Percentiles rank a stretch among this genome's conserved stretches.
Evolutionary conservation across 2,329 filamentous ascomycete genomes (phyloP).

Genomic region (Aspergillus clavatus): DNA sequence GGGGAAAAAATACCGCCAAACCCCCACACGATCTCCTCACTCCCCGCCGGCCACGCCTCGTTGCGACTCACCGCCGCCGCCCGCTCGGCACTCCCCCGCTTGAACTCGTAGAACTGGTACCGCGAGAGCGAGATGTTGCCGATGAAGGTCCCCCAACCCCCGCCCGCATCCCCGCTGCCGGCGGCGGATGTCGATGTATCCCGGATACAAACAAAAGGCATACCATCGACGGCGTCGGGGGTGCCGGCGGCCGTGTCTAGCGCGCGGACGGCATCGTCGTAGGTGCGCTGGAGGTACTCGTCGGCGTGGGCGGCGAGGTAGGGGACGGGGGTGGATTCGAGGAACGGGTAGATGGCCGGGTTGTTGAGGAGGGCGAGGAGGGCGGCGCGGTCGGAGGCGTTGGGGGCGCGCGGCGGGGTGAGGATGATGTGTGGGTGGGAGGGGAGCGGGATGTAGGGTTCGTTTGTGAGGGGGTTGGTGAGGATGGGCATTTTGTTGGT

Average conservation of each 20-base stretch:
- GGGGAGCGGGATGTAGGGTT: constrained; percentile 24
- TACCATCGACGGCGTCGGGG: constrained; percentile 11
- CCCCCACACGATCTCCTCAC: constrained; percentile 22
- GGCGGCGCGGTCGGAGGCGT: constrained; percentile 11
- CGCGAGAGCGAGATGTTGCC: constrained; percentile 21
- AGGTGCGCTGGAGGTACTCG: constrained; percentile 9
- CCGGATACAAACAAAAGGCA: constrained; percentile 22
- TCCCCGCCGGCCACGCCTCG: constrained; percentile 15
- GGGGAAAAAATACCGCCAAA: constrained; percentile 17
- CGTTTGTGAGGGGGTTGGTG: constrained; percentile 13
- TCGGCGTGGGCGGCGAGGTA: constrained; percentile 19
- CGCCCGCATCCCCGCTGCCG: too few species aligned
- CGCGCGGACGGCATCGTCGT: neutral
- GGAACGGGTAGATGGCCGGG: constrained; percentile 17
- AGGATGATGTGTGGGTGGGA: constrained; percentile 24
- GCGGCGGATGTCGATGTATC: too few species aligned
- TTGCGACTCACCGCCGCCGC: constrained; percentile 15
- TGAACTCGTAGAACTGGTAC: constrained; percentile 23
- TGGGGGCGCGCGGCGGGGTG: constrained; percentile 18
- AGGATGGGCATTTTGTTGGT: constrained; percentile 15
- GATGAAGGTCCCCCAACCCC: too few species aligned
- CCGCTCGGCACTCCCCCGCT: constrained; percentile 12
- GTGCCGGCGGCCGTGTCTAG: neutral
- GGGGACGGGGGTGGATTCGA: constrained; percentile 23
- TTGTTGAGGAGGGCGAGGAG: constrained; percentile 21